Evolutionary conservation across 208 protist genomes (phyloP), one percentile per base, ranked within the genome.

Genomic region (Trypanosomatidae sp.): DNA sequence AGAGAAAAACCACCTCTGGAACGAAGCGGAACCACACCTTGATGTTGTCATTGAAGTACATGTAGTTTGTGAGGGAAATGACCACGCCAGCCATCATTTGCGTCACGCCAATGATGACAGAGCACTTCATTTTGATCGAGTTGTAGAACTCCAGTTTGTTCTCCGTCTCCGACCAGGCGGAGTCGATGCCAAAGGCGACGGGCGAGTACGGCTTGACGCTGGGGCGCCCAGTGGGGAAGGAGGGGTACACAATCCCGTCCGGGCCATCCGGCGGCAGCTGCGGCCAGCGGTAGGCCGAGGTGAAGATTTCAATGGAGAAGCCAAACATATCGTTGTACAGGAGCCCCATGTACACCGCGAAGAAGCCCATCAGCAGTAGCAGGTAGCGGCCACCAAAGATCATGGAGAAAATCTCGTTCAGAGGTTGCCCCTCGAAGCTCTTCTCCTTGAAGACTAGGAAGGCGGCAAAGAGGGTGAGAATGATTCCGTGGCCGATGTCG

Each of bases 41-140:
- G 17, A 92, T 50, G 50, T 73, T 87, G 68, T 98, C 83, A 9
- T 89, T 77, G 59, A 95, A 98, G 77, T 99, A 92, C 39, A 98
- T 74, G 75, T 89, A 70, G 86, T 99, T 99, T 68, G 93, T 78
- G 0, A 97, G 66, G 22, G 83, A 83, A 39, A 99, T 88, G 60
- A 96, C 49, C 43, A 99, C 85, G 58, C 99, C 99, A 44, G 98
- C 84, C 36, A 95, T 76, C 99, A 99, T 99, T 81, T 99, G 98
- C 59, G 84, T 66, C 1, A 99, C 90, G 52, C 98, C 98, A 67
- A 99, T 85, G 44, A 99, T 90, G 47, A 99, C 92, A 43, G 98
- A 94, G 58, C 98, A 86, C 84, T 99, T 99, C 99, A 99, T 99
- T 86, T 99, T 99, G 75, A 99, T 88, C 17, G 96, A 99, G 91